Evolutionary conservation across 495 filamentous ascomycete genomes (phyloP), one percentile per base, ranked within the genome.

Genomic region (Aspergillus homomorphus): DNA sequence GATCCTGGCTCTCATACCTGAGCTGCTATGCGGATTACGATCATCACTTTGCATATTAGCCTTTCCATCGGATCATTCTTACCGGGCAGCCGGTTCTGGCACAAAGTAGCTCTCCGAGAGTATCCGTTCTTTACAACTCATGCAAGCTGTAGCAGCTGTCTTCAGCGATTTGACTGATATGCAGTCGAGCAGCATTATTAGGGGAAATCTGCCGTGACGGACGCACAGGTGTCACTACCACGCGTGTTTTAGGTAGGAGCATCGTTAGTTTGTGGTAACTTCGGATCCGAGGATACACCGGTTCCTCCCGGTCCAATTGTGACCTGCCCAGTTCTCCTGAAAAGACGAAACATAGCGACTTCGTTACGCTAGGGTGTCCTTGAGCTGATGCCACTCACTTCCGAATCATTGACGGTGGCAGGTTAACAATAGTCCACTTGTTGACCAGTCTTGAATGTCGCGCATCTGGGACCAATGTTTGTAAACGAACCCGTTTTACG

Each of bases 1-100:
- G 18, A 53, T 30, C 18, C 42, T 51, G 53, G 24, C 12, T 59
- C 28, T 24, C 19, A 18, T 33, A 41, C 43, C 18, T 22, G n/a
- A 50, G 16, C n/a, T 49, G 45, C 20, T 7, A 12, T 30, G 20
- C 49, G 50, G 19, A 50, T 53, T 59, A 51, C 51, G 28, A 44
- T 43, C 49, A 20, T 54, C 51, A 50, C 20, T 22, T 20, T 24
- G 18, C 30, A 42, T 51, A 33, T 26, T 43, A 5, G 19, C 20
- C 46, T 30, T 22, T 30, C 20, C 22, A 51, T 55, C 44, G 50
- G 51, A 45, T 41, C 45, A 53, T 51, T 21, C 52, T 50, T 33
- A 45, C 50, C 48, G 14, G 48, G 16, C 24, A 16, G 16, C 24
- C 48, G 23, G 18, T 18, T 51, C 28, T 18, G 23, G 22, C 23